A percentile compares a stretch with the other conserved stretches of the same genome.
Conservation (phyloP, 768 basidiomycete genomes). For the Lentinula sp. region DNA sequence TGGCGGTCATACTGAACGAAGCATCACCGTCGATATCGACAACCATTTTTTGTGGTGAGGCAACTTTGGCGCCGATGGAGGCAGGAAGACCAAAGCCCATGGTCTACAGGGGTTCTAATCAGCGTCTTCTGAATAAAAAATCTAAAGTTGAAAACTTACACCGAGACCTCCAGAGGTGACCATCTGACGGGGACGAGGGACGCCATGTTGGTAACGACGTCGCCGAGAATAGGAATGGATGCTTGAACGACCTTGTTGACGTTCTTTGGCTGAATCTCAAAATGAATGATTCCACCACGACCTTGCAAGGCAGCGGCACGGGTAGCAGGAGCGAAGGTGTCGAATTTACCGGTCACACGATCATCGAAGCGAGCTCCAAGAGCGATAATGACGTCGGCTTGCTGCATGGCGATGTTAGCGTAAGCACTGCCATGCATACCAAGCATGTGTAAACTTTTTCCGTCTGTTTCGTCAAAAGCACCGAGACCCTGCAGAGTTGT, state of each 20-base stretch:
- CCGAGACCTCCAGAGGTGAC: conserved; percentile 94
- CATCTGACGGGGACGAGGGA: conserved; percentile 78
- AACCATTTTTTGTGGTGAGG: conserved; percentile 87
- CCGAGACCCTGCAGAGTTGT: conserved; percentile 96
- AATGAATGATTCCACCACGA: conserved; percentile 96
- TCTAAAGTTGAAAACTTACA: conserved; percentile 41
- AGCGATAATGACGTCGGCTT: conserved; percentile 96
- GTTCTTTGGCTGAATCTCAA: conserved; percentile 98
- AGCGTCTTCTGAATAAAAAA: too few relatives aligned
- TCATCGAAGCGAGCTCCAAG: conserved; percentile 97
- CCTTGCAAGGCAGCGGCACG: conserved; percentile 78
- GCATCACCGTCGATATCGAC: conserved; percentile 98
- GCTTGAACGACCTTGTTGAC: conserved; percentile 98
- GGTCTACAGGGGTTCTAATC: conserved; percentile 43
- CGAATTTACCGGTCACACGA: conserved; percentile 90
- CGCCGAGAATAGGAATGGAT: conserved; percentile 88
- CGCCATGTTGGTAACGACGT: conserved; percentile 80
- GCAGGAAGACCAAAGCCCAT: conserved; percentile 98
- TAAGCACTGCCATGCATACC: conserved; percentile 99
- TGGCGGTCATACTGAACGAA: conserved; percentile 98
- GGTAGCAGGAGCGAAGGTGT: conserved; percentile 87
- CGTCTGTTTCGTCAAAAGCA: conserved; percentile 87
- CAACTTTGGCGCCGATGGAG: conserved; percentile 96
- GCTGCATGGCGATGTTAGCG: conserved; percentile 96
- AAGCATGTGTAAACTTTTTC: conserved; percentile 90